Conservation (phyloP, 345 rosid species). For the Pugionium cornutum region DNA sequence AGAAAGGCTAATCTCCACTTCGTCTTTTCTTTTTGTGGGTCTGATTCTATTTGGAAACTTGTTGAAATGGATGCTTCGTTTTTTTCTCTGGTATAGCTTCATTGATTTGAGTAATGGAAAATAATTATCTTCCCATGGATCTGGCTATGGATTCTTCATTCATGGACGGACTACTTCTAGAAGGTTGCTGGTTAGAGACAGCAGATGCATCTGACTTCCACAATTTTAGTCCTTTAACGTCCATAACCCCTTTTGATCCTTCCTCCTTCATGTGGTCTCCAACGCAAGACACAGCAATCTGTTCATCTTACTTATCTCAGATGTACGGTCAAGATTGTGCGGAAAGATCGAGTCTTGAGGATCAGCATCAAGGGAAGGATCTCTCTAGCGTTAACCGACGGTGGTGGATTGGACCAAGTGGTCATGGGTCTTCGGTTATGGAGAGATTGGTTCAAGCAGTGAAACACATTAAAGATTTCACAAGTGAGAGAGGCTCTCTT, state of each 20-base stretch:
- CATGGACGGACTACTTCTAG: conserved; percentile 74
- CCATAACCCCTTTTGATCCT: conserved; percentile 50
- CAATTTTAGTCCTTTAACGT: conserved; percentile 49
- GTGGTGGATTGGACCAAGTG: conserved; percentile 80
- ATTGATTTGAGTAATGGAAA: conserved; percentile 39
- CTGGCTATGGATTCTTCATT: conserved; percentile 66
- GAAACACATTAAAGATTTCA: conserved; percentile 55
- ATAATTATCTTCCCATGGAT: conserved; percentile 41
- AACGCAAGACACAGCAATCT: conserved; percentile 36
- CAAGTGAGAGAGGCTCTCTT: conserved; percentile 67
- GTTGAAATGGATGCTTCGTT: conserved; percentile 20
- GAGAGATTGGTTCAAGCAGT: conserved; percentile 76
- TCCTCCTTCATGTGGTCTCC: conserved; percentile 53
- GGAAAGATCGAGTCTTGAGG: conserved; percentile 39
- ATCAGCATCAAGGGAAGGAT: conserved; percentile 33
- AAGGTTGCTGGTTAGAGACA: conserved; percentile 93
- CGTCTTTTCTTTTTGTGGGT: neutral
- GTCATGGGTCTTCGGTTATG: conserved; percentile 55
- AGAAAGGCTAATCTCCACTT: conserved; percentile 25
- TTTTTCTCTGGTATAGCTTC: conserved; percentile 30
- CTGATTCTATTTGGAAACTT: neutral
- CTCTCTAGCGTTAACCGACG: conserved; percentile 41
- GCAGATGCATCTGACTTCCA: conserved; percentile 75
- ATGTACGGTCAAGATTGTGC: conserved; percentile 44
- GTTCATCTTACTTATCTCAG: conserved; percentile 36